Evolutionary conservation across 2,329 filamentous ascomycete genomes (phyloP), one percentile per base, ranked within the genome.

Genomic region (Pseudogymnoascus sp.): DNA sequence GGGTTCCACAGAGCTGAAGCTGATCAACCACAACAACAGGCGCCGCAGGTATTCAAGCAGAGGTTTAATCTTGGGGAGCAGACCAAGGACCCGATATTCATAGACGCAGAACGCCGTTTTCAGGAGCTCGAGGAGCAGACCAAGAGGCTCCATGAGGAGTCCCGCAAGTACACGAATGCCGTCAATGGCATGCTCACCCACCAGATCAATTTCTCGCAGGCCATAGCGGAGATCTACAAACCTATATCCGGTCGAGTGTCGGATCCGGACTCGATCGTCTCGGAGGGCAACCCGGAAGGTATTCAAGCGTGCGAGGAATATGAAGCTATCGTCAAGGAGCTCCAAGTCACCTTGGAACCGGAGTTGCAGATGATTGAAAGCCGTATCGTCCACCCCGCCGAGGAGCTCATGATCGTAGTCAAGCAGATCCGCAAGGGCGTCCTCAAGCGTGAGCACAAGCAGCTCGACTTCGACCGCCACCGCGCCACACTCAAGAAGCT

Each of bases 361-460:
- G 95, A 99, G 78, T 82, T 99, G 69, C 95, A 99, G 75, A 96
- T 98, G 92, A 98, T 99, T 72, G 92, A 99, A 73, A 86, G 84
- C 62, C 85, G 95, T 68, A 87, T 99, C 57, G 93, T 99, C 73
- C 89, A 89, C 69, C 95, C 95, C 2, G 93, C 95, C 8, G 92
- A 96, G 73, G 93, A 99, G 77, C 83, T 99, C 67, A 83, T 96
- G 67, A 92, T 96, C 72, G 90, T 99, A 68, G 91, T 99, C 81
- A 98, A 98, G 78, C 86, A 91, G 54, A 96, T 98, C 73, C 89
- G 92, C 68, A 99, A 99, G 79, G 86, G 90, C 19, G 86, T 88
- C 10, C 76, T 85, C 67, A 99, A 99, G 82, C 90, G 95, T 72
- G 90, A 98, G 73, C 95, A 98, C 82, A 99, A 99, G 79, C 90